phyloP scores from a whole-genome alignment of 75 land plant genomes.

The Cunninghamia lanceolata region DNA sequence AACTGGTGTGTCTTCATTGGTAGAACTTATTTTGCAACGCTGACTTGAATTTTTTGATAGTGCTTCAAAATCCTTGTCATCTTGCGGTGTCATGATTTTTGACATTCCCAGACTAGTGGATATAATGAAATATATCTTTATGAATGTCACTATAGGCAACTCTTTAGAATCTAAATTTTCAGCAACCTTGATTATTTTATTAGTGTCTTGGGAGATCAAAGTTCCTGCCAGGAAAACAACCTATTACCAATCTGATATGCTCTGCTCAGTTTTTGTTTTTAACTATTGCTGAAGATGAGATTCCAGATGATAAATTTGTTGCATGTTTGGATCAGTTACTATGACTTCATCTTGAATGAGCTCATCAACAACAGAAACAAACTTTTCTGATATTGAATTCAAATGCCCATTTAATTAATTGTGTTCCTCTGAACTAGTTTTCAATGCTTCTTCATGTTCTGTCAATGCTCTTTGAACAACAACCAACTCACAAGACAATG shows the following conservation, averaged over 20 bases:
- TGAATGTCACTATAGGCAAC: background rate
- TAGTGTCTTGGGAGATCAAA: background rate
- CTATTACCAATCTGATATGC: background rate
- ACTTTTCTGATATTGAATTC: background rate
- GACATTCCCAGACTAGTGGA: background rate
- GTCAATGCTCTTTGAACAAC: slow-evolving; percentile 9
- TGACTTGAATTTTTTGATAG: background rate
- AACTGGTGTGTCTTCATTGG: background rate
- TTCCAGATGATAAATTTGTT: no score
- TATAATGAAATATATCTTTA: background rate
- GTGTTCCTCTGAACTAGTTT: slow-evolving; percentile 17
- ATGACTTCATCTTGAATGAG: no score
- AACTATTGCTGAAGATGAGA: background rate
- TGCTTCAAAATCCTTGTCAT: background rate
- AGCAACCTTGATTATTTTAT: background rate
- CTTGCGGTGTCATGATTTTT: background rate
- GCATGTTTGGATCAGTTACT: no score
- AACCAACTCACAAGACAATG: slow-evolving; percentile 26
- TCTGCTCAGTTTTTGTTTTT: background rate
- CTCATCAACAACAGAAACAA: no score
- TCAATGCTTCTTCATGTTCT: slow-evolving; percentile 8
- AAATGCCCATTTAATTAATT: slow-evolving; percentile 20
- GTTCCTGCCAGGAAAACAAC: background rate
- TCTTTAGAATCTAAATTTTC: background rate
- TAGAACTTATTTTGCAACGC: background rate